These are phyloP conservation scores for Populus tomentosa DNA, from an alignment of 441 rosid genomes.

Conservation along the genomic window DNA sequence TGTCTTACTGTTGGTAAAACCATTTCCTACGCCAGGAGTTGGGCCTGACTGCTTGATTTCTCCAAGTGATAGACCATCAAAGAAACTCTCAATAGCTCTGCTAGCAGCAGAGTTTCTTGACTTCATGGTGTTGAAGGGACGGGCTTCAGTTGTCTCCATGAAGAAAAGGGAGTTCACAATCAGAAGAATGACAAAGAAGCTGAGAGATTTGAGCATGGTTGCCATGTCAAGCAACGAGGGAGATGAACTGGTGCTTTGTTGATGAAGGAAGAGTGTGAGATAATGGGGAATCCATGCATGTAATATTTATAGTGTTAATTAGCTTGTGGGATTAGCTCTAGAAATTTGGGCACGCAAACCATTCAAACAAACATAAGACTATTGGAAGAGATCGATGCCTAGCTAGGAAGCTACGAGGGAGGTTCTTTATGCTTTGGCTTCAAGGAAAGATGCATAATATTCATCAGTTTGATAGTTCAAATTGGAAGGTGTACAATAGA, in stretches of 20 bases:
- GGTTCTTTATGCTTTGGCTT: constrained; percentile 7
- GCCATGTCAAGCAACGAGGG: constrained; percentile 19
- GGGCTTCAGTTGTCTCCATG: constrained; percentile 27
- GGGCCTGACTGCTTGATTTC: constrained; percentile 59
- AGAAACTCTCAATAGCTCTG: constrained; percentile 27
- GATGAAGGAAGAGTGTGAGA: not conserved
- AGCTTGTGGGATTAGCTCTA: too few relatives aligned
- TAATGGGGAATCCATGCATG: not conserved
- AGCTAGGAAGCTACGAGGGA: constrained; percentile 30
- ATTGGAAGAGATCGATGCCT: not conserved
- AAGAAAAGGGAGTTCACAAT: constrained; percentile 26
- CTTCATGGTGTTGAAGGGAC: constrained; percentile 41
- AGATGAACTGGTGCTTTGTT: not conserved
- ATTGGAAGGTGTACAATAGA: constrained; percentile 12
- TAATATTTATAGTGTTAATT: constrained; percentile 25
- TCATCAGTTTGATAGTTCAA: constrained; percentile 29
- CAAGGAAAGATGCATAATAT: not conserved
- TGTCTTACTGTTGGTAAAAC: constrained; percentile 9
- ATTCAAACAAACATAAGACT: too few relatives aligned
- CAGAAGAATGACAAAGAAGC: constrained; percentile 22
- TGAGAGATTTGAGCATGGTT: constrained; percentile 8
- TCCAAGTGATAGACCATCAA: constrained; percentile 47
- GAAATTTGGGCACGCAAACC: too few relatives aligned
- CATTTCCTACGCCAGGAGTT: constrained; percentile 49
- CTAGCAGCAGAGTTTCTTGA: constrained; percentile 10